Conservation (phyloP, 352 stramenopile genomes). For the Phytophthora niederhauseri region DNA sequence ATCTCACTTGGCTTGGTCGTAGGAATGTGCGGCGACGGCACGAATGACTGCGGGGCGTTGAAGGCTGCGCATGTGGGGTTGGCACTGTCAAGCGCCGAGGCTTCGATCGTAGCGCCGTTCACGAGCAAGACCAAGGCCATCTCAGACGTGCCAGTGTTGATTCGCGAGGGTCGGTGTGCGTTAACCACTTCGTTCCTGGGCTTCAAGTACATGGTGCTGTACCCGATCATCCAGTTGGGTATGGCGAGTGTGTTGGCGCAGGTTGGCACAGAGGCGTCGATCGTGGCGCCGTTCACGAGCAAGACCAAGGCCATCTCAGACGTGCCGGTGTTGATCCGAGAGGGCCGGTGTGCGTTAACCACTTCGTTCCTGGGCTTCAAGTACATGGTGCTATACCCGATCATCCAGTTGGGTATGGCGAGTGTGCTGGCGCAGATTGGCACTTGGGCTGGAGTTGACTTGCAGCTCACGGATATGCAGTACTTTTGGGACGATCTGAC, state of each 20-base stretch:
- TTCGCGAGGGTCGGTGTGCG: conserved; percentile 83
- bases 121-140: conserved; percentile 87
- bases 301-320: conserved; percentile 76
- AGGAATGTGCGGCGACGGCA: conserved; percentile 64
- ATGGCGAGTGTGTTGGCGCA: conserved; percentile 46
- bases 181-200: conserved; percentile 61
- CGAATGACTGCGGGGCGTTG: conserved; percentile 87
- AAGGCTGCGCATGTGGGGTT: conserved; percentile 87
- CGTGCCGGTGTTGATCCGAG: conserved; percentile 75
- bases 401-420: conserved; percentile 63
- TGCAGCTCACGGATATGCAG: conserved; percentile 63
- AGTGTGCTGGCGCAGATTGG: conserved; percentile 40
- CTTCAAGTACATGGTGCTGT: conserved; percentile 57
- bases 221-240: conserved; percentile 61
- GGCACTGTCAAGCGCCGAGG: conserved; percentile 84
- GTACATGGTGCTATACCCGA: conserved; percentile 56
- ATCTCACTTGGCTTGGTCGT: conserved; percentile 50
- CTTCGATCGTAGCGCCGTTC: conserved; percentile 87
- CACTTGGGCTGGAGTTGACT: conserved; percentile 33
- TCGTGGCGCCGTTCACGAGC: conserved; percentile 90
- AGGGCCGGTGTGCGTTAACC: conserved; percentile 82
- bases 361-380: conserved; percentile 56
- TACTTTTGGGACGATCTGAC: conserved; percentile 64
- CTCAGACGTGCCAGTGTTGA: conserved; percentile 68
- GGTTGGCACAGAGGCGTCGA: conserved; percentile 78